Base-by-base conservation (phyloP, 2,329 filamentous ascomycete species). In the Ampelomyces quisqualis region DNA sequence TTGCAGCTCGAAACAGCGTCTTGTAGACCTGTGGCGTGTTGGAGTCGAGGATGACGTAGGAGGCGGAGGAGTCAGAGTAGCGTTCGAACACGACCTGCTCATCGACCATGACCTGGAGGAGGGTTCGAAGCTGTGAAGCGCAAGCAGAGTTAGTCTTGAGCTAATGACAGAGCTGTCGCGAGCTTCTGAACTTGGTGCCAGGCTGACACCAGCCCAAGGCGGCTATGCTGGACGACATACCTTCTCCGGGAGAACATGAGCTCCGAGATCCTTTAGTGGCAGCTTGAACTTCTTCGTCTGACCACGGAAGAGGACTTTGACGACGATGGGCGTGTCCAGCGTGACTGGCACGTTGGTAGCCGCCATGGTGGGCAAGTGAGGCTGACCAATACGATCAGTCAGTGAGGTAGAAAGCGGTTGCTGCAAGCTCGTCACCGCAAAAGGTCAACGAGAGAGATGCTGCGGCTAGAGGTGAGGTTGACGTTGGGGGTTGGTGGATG, bases 1-100 rank as follows among this genome's bases (percentile, higher is more conserved):
- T 98, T 51, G 93, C 93, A 54, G 93, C 93, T 60, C 93, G 86
- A 68, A 93, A 91, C 28, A 98, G 84, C 67, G 96, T 93, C 77
- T 96, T 97, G 78, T 95, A 98, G 61, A 95, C 88, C 31, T 87
- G 77, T 7, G 80, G 72, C 63, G 95, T 94, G 65, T 77, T 76
- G 48, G 82, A 76, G 67, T 95, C 86, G 45, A 98, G 84, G 30
- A 80, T 77, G 53, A 97, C 80, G 70, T 86, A 97, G 51, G 82
- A 76, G 31, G 78, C 85, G 52, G 89, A 88, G 52, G 90, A 96
- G 71, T 98, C 93, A 52, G 93, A 97, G 73, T 90, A 98, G 56
- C 93, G 88, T 75, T 97, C 90, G 60, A 97, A 84, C 59, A 83
- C 70, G 64, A 85, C 78, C 36, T 79, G 70, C 46, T 80, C 76